phyloP scores from a whole-genome alignment of 306 rosid genomes.

The Luffa aegyptiaca region DNA sequence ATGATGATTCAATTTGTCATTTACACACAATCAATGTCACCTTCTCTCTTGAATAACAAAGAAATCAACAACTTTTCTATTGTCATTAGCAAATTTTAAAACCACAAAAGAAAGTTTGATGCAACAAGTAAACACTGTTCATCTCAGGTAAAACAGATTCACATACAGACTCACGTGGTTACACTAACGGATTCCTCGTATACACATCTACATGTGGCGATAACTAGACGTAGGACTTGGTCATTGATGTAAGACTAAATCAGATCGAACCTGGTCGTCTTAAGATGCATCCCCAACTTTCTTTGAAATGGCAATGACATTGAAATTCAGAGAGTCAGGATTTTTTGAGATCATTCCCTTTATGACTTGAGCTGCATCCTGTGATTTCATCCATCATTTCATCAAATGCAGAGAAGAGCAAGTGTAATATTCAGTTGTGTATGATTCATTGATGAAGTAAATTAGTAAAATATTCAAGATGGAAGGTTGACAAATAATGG shows the following conservation, averaged over 20 bases:
- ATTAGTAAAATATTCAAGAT: not conserved
- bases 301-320: constrained; percentile 69
- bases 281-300: constrained; percentile 14
- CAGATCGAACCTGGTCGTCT: not conserved
- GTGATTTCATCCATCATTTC: constrained; percentile 6
- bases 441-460: not conserved
- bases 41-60: not conserved
- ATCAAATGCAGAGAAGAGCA: not conserved
- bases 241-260: not conserved
- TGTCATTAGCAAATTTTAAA: not conserved
- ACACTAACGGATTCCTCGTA: not conserved
- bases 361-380: constrained; percentile 79
- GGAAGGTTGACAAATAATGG: not conserved
- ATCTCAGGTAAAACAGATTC: not conserved
- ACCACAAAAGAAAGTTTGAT: not conserved
- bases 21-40: not conserved
- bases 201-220: not conserved
- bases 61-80: not conserved
- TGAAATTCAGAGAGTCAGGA: constrained; percentile 61
- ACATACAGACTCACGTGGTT: not conserved
- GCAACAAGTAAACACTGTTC: not conserved
- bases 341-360: constrained; percentile 55
- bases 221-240: not conserved
- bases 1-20: not conserved
- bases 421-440: not conserved